Conservation (phyloP, 2,329 filamentous ascomycete genomes). For the Aspergillus ibericus region DNA sequence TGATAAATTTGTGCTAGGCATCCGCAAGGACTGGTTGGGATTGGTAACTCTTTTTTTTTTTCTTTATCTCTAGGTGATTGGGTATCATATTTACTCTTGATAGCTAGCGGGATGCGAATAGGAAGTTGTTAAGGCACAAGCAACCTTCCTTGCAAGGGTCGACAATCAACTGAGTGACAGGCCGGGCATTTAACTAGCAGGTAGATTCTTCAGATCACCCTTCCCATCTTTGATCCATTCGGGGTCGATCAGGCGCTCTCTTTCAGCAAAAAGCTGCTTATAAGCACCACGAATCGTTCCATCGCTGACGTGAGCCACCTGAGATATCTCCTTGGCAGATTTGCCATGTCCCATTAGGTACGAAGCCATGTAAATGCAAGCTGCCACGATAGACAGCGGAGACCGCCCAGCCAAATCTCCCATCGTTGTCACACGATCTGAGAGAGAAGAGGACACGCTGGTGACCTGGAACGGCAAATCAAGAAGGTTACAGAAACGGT, state of each 20-base stretch:
- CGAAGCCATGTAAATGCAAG: constrained; percentile 95
- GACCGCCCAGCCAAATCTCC: constrained; percentile 88
- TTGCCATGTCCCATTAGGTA: constrained; percentile 78
- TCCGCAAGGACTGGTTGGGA: not conserved
- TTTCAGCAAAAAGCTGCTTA: constrained; percentile 76
- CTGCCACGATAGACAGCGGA: constrained; percentile 87
- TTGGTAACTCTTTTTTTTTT: not conserved
- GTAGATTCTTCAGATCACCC: constrained; percentile 70
- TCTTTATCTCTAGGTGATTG: constrained; percentile 8
- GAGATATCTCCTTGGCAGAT: constrained; percentile 81
- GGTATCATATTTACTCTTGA: constrained; percentile 15
- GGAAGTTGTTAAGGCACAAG: not conserved
- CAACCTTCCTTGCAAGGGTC: not conserved
- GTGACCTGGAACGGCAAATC: constrained; percentile 72
- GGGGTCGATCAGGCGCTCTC: constrained; percentile 70
- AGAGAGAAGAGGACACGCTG: constrained; percentile 76
- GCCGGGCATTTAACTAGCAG: constrained; percentile 44
- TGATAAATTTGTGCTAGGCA: not conserved
- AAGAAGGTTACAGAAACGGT: constrained; percentile 85
- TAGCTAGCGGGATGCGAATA: not conserved
- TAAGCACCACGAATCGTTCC: constrained; percentile 96
- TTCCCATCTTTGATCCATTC: constrained; percentile 72
- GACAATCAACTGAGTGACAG: not conserved
- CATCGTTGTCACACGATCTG: constrained; percentile 72
- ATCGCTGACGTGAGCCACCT: constrained; percentile 85